These are phyloP conservation scores for Urostyla sp. DNA, from an alignment of 73 alveolate genomes.

Conservation along the genomic window DNA sequence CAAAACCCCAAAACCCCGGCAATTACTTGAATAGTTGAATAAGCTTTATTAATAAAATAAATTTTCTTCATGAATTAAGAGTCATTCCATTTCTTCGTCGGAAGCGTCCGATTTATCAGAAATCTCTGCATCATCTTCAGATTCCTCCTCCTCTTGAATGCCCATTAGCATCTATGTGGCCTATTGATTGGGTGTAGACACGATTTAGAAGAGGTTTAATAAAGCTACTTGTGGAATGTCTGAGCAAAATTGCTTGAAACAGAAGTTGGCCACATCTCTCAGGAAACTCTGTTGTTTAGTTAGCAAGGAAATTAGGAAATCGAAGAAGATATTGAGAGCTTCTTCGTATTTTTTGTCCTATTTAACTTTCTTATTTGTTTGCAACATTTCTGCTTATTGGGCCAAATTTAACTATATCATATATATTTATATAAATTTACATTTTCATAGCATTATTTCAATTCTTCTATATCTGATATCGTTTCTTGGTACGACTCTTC, in stretches of 20 bases:
- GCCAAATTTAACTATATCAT: no score
- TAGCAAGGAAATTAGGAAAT: constrained; percentile 41
- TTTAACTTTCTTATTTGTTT: constrained; percentile 14
- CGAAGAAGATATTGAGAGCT: constrained; percentile 38
- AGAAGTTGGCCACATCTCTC: constrained; percentile 48
- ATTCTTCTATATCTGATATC: constrained; percentile 25
- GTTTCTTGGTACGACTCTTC: constrained; percentile 21
- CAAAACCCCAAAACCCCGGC: neutral
- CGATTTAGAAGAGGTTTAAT: constrained; percentile 3
- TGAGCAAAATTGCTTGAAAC: constrained; percentile 34
- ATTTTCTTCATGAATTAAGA: no score
- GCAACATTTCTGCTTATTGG: neutral
- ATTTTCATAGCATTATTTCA: constrained; percentile 24
- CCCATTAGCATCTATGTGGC: constrained; percentile 51
- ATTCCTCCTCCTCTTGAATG: constrained; percentile 1
- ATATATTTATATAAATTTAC: constrained; percentile 8
- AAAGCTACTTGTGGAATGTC: constrained; percentile 14
- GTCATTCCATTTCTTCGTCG: neutral
- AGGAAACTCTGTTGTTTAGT: constrained; percentile 45
- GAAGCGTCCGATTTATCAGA: neutral
- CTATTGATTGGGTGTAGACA: constrained; percentile 30
- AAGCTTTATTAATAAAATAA: no score
- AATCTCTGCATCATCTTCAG: neutral
- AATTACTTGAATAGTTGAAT: neutral
- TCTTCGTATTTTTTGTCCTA: neutral